phyloP scores from a whole-genome alignment of 2,329 filamentous ascomycete genomes.

The Talaromyces amestolkiae region DNA sequence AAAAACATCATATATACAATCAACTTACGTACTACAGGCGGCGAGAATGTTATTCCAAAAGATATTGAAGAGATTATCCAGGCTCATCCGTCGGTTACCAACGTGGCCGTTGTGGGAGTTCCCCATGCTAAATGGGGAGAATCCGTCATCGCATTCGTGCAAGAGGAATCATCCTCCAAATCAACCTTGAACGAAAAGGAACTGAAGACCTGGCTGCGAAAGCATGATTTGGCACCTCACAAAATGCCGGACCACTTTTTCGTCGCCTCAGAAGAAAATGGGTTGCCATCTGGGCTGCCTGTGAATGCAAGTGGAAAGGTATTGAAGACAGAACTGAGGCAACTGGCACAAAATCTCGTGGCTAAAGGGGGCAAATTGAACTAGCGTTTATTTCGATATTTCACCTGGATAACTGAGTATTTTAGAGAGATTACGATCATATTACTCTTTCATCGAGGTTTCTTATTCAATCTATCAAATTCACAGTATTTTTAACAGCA shows the following conservation, averaged over 20 bases:
- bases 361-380: no score
- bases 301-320: not conserved
- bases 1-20: not conserved
- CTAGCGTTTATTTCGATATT: no score
- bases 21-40: not conserved
- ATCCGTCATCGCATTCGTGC: not conserved
- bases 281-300: not conserved
- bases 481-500: no score
- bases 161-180: not conserved
- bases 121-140: constrained; percentile 3
- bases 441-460: no score
- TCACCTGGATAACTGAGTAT: no score
- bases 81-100: not conserved
- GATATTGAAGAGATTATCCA: not conserved
- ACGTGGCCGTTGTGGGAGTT: not conserved
- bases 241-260: constrained; percentile 1
- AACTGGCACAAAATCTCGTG: no score
- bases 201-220: not conserved
- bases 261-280: not conserved
- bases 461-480: no score
- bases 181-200: not conserved
- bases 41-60: not conserved
- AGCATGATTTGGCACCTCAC: not conserved
- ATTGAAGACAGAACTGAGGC: not conserved
- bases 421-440: no score